Conservation (phyloP, 1,284 basidiomycete genomes). For the Meira miltonrushii region DNA sequence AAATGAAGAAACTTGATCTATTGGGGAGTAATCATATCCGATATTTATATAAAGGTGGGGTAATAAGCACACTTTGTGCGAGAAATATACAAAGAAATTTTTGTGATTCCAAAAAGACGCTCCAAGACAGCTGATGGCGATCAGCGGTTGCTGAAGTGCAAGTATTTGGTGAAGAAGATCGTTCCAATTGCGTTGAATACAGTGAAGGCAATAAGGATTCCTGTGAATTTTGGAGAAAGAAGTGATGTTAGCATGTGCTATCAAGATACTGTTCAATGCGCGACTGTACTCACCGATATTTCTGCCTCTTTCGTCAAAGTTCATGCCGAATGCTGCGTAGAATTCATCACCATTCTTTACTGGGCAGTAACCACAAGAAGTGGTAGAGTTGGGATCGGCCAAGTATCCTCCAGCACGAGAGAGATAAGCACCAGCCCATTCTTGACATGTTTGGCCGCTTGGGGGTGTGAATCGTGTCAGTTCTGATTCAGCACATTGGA, state of each 20-base stretch:
- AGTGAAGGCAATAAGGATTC: slow-evolving; percentile 37
- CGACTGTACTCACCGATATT: too few relatives aligned
- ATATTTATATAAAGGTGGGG: too few relatives aligned
- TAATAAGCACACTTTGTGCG: too few relatives aligned
- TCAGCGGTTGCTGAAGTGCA: slow-evolving; percentile 30
- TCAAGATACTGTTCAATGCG: too few relatives aligned
- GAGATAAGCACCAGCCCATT: slow-evolving; percentile 53
- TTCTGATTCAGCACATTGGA: slow-evolving; percentile 66
- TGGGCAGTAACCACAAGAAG: slow-evolving; percentile 56
- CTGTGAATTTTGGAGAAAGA: too few relatives aligned
- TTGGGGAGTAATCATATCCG: too few relatives aligned
- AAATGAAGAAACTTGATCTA: too few relatives aligned
- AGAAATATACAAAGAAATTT: too few relatives aligned
- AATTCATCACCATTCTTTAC: slow-evolving; percentile 78
- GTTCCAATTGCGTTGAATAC: slow-evolving; percentile 31
- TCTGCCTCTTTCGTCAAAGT: slow-evolving; percentile 54
- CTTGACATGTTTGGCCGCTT: slow-evolving; percentile 65
- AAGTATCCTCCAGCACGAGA: slow-evolving; percentile 72
- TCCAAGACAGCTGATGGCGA: neutral
- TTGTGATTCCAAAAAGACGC: too few relatives aligned
- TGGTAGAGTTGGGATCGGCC: slow-evolving; percentile 60
- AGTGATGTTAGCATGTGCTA: too few relatives aligned
- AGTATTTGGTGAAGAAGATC: slow-evolving; percentile 21
- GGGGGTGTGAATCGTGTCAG: slow-evolving; percentile 65
- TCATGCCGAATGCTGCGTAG: slow-evolving; percentile 66